Conservation (phyloP, 1,284 basidiomycete genomes). For the Fomitopsis betulina region DNA sequence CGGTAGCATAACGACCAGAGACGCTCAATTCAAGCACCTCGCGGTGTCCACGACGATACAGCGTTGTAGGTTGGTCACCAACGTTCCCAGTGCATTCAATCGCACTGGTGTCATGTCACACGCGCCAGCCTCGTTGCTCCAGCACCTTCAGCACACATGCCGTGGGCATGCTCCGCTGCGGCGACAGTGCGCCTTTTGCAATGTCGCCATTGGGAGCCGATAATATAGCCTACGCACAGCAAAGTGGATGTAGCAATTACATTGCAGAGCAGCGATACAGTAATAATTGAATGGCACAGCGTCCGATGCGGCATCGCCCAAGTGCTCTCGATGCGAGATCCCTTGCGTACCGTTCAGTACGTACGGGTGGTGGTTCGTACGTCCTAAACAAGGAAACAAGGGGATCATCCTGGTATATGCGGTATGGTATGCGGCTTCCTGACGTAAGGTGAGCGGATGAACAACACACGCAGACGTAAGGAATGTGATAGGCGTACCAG, state of each 20-base stretch:
- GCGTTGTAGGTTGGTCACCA: conserved; percentile 13
- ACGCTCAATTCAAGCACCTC: conserved; percentile 11
- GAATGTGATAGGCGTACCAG: background rate
- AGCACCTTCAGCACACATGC: background rate
- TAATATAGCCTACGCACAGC: conserved; percentile 2
- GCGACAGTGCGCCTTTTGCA: background rate
- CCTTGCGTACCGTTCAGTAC: background rate
- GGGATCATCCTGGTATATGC: background rate
- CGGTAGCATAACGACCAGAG: conserved; percentile 3
- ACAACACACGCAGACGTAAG: background rate
- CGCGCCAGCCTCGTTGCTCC: conserved; percentile 14
- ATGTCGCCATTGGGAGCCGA: background rate
- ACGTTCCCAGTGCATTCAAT: background rate
- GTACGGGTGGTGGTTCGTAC: background rate
- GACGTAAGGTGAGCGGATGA: background rate
- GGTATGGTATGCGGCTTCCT: background rate
- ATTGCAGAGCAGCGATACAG: background rate
- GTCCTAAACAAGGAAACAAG: background rate
- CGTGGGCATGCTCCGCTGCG: background rate
- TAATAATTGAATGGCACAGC: conserved; percentile 3
- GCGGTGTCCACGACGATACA: conserved; percentile 19
- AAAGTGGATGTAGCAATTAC: background rate
- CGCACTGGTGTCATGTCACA: background rate
- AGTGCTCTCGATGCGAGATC: background rate
- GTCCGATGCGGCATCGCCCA: background rate